Percentiles rank a stretch among this genome's conserved stretches.
phyloP scores from a whole-genome alignment of 2,329 filamentous ascomycete species.

The Colletotrichum lindemuthianum region DNA sequence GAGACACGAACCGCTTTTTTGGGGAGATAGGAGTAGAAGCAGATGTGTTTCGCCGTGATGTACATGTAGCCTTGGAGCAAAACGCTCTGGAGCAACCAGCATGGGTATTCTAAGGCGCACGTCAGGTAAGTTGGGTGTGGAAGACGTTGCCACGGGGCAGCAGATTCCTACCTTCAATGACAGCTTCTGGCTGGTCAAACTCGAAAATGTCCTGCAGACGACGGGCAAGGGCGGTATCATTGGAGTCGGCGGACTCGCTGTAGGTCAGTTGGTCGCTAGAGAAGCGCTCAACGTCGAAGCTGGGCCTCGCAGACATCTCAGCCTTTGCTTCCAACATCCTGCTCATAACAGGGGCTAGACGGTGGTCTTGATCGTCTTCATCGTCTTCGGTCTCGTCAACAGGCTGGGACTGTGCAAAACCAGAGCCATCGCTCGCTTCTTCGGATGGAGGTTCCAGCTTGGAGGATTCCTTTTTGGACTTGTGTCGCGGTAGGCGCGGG shows the following conservation, averaged over 20 bases:
- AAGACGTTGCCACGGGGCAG: not conserved
- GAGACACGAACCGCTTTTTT: constrained; percentile 78
- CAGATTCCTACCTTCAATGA: constrained; percentile 72
- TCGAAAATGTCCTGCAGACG: constrained; percentile 86
- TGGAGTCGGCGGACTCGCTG: constrained; percentile 46
- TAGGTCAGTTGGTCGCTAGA: constrained; percentile 51
- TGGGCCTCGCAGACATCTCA: constrained; percentile 68
- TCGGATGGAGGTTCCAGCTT: constrained; percentile 49
- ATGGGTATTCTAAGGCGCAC: constrained; percentile 78
- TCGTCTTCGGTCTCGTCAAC: constrained; percentile 33
- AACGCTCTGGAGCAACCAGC: constrained; percentile 91
- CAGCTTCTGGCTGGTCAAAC: constrained; percentile 83
- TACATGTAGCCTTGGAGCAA: constrained; percentile 96
- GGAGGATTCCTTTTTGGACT: constrained; percentile 56
- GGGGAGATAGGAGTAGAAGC: constrained; percentile 97
- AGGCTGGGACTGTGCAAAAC: constrained; percentile 34
- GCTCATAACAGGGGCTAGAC: constrained; percentile 77
- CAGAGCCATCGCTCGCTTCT: constrained; percentile 43
- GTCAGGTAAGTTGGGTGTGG: constrained; percentile 34
- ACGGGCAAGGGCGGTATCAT: constrained; percentile 70
- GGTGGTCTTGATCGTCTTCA: constrained; percentile 48
- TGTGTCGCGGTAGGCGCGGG: constrained; percentile 54
- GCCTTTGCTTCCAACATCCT: constrained; percentile 79
- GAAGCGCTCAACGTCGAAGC: constrained; percentile 62
- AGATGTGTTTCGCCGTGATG: constrained; percentile 91